Evolutionary conservation across 495 filamentous ascomycete species (phyloP).

Genomic region (Wilcoxina mikolae): DNA sequence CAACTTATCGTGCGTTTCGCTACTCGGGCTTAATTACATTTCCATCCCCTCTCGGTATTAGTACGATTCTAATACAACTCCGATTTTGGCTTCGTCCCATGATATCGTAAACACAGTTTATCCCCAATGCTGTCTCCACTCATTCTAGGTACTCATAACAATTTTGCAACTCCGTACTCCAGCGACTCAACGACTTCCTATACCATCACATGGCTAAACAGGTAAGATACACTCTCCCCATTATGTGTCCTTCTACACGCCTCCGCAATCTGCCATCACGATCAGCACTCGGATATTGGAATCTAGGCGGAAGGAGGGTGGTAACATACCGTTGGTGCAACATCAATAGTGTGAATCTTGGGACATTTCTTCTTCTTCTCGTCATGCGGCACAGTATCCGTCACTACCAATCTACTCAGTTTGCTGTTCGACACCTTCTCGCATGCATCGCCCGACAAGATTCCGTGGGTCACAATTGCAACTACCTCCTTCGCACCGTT

Average conservation of each 20-base stretch:
- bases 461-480: constrained; percentile 92
- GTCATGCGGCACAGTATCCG: constrained; percentile 83
- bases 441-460: constrained; percentile 79
- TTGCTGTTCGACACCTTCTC: constrained; percentile 72
- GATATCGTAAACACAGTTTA: too few relatives aligned
- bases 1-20: too few relatives aligned
- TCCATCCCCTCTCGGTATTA: too few relatives aligned
- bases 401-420: constrained; percentile 75
- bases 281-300: constrained; percentile 33
- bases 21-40: too few relatives aligned
- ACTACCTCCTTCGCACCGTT: constrained; percentile 79
- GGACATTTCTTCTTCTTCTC: constrained; percentile 67
- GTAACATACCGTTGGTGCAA: constrained; percentile 57
- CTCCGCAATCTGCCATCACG: constrained; percentile 33
- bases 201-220: constrained; percentile 63
- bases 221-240: constrained; percentile 80
- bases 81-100: too few relatives aligned
- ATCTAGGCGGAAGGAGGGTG: constrained; percentile 23
- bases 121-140: too few relatives aligned
- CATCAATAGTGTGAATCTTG: constrained; percentile 81
- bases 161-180: too few relatives aligned
- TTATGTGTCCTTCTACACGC: constrained; percentile 87
- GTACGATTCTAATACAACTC: too few relatives aligned
- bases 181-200: not conserved
- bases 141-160: too few relatives aligned